Evolutionary conservation across 2,329 filamentous ascomycete species (phyloP).

Genomic region (Madurella fahalii): DNA sequence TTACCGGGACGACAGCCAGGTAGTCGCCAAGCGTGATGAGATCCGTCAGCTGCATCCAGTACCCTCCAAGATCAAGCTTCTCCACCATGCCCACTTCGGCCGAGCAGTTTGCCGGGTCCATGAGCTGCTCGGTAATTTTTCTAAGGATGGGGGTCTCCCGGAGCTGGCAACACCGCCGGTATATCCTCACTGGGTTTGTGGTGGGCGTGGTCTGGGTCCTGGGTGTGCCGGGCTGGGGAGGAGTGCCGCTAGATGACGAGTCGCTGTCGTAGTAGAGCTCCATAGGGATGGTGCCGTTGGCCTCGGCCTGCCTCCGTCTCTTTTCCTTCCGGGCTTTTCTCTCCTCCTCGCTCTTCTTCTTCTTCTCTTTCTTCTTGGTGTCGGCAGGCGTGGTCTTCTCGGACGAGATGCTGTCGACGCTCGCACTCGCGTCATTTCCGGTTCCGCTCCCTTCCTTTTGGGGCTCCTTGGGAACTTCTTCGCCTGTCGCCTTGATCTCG

Average conservation of each 20-base stretch:
- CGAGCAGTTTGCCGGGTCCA: slow-evolving; percentile 62
- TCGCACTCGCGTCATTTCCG: slow-evolving; percentile 9
- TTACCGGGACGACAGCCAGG: slow-evolving; percentile 86
- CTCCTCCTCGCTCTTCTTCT: slow-evolving; percentile 90
- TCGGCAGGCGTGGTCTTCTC: slow-evolving; percentile 25
- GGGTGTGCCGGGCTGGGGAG: slow-evolving; percentile 32
- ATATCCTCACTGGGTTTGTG: slow-evolving; percentile 87
- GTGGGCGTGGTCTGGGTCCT: slow-evolving; percentile 68
- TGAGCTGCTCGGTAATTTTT: slow-evolving; percentile 84
- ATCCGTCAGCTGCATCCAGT: slow-evolving; percentile 78
- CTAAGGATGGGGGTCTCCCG: slow-evolving; percentile 90
- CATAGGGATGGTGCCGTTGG: slow-evolving; percentile 80
- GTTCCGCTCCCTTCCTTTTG: slow-evolving; percentile 34
- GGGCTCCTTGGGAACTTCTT: slow-evolving; percentile 38
- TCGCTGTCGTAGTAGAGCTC: slow-evolving; percentile 70
- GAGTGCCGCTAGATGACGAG: slow-evolving; percentile 39
- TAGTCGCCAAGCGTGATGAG: slow-evolving; percentile 88
- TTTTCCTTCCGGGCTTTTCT: slow-evolving; percentile 88
- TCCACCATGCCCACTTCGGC: slow-evolving; percentile 70
- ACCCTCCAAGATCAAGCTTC: slow-evolving; percentile 79
- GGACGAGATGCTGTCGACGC: not conserved
- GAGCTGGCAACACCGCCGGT: slow-evolving; percentile 88
- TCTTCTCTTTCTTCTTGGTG: slow-evolving; percentile 84
- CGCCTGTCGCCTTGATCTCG: slow-evolving; percentile 40
- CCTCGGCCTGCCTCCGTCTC: slow-evolving; percentile 77